Evolutionary conservation across 495 filamentous ascomycete species (phyloP).

Genomic region (Aspergillus hancockii): DNA sequence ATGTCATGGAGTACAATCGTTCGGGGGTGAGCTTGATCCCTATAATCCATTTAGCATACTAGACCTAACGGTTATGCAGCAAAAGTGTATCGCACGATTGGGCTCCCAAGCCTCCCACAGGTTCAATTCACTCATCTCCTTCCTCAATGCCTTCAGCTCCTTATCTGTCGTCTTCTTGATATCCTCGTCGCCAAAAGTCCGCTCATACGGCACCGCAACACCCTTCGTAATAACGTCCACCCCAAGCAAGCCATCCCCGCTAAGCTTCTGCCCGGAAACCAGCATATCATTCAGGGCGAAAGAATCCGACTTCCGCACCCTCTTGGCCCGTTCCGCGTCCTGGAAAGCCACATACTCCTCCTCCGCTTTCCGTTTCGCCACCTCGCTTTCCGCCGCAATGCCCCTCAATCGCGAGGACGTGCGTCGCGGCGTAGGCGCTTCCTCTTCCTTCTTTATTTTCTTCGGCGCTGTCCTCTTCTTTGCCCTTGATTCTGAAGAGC

Average conservation of each 20-base stretch:
- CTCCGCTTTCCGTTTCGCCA: slow-evolving; percentile 78
- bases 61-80: slow-evolving; percentile 62
- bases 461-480: slow-evolving; percentile 53
- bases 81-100: slow-evolving; percentile 54
- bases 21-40: slow-evolving; percentile 94
- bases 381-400: slow-evolving; percentile 68
- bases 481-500: slow-evolving; percentile 30
- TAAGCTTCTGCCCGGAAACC: slow-evolving; percentile 70
- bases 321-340: slow-evolving; percentile 68
- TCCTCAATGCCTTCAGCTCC: slow-evolving; percentile 70
- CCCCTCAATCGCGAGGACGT: slow-evolving; percentile 68
- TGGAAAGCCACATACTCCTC: slow-evolving; percentile 63
- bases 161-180: slow-evolving; percentile 79
- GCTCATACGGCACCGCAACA: slow-evolving; percentile 70
- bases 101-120: slow-evolving; percentile 83
- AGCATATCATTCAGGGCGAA: slow-evolving; percentile 75
- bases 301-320: slow-evolving; percentile 68
- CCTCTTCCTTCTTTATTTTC: slow-evolving; percentile 49
- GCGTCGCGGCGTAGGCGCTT: slow-evolving; percentile 52
- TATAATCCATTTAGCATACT: slow-evolving; percentile 27
- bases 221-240: slow-evolving; percentile 64
- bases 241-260: slow-evolving; percentile 40
- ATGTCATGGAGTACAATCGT: slow-evolving; percentile 81
- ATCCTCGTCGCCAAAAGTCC: slow-evolving; percentile 81
- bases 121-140: slow-evolving; percentile 77